Percentiles rank a stretch among this genome's conserved stretches.
Conservation (phyloP, 352 stramenopile genomes). For the Albugo laibachii region DNA sequence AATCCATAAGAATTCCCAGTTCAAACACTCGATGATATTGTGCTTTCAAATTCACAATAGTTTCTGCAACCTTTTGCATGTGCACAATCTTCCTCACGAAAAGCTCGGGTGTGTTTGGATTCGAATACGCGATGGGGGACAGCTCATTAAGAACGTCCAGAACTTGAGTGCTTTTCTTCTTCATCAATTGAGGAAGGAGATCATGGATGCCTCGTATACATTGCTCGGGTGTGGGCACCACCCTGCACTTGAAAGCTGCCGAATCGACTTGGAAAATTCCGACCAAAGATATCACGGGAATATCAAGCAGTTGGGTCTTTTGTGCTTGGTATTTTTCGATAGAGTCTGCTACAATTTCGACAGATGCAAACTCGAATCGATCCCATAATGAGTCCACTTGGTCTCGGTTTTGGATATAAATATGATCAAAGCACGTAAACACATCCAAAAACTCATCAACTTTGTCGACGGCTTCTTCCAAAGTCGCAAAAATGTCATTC, state of each 20-base stretch:
- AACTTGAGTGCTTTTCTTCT: slow-evolving; percentile 46
- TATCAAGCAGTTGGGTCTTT: slow-evolving; percentile 55
- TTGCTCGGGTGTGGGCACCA: slow-evolving; percentile 78
- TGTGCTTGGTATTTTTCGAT: slow-evolving; percentile 73
- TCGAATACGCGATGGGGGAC: slow-evolving; percentile 66
- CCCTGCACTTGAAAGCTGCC: slow-evolving; percentile 54
- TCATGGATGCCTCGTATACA: slow-evolving; percentile 69
- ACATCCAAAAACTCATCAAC: slow-evolving; percentile 79
- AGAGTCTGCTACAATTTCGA: slow-evolving; percentile 64
- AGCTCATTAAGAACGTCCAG: slow-evolving; percentile 71
- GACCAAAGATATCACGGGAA: slow-evolving; percentile 64
- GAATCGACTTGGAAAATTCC: slow-evolving; percentile 88
- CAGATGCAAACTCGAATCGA: slow-evolving; percentile 40
- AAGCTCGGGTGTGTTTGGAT: slow-evolving; percentile 31
- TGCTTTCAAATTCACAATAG: slow-evolving; percentile 46
- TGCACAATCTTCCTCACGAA: slow-evolving; percentile 82
- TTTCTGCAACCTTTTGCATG: slow-evolving; percentile 45
- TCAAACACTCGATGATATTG: slow-evolving; percentile 63
- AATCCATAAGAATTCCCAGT: slow-evolving; percentile 82
- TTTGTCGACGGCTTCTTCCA: slow-evolving; percentile 61
- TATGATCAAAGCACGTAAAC: slow-evolving; percentile 78
- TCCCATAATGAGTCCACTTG: slow-evolving; percentile 40
- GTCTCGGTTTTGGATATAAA: slow-evolving; percentile 67
- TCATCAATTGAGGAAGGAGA: slow-evolving; percentile 83
- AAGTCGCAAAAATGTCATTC: slow-evolving; percentile 65